Evolutionary conservation across 129 eudicot genomes (phyloP), one percentile per base, ranked within the genome.

Genomic region (Tagetes patula): DNA sequence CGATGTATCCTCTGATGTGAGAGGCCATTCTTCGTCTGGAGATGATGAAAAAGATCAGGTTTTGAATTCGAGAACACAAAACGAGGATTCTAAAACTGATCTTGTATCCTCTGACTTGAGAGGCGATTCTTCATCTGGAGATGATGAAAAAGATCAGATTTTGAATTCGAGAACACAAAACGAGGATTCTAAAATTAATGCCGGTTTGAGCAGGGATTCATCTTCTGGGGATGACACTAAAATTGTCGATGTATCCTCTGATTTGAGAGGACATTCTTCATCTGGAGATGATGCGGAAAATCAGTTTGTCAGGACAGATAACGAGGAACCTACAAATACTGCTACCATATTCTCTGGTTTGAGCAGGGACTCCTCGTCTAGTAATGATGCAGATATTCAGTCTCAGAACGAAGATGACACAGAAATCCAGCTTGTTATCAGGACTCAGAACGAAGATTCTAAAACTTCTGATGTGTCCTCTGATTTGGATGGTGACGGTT

Each of bases 121-220:
- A 43, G n/a, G 5, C n/a, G 20, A 67, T 42, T 65, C 55, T 65
- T 75, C 54, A n/a, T 75, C 72, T 0, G 34, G 10, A 48, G 63
- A 74, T 30, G 79, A 71, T 39, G 75, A 13, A 55, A 60, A 71
- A 39, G 34, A 53, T 54, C 49, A 49, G 40, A 0, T 38, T 64
- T 38, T 48, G 62, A 63, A 20, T 37, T 50, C 43, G 0, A 10
- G 60, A 4, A 10, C 36, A 74, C 62, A 37, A 30, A 64, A 47
- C 27, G 46, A 74, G 33, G 53, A 49, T 36, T 27, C 8, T 12
- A 50, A 65, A 36, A 37, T 30, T 36, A 61, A 12, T 36, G 67
- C 27, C 58, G 48, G 7, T 59, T 60, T 73, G 27, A 32, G 46
- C 2, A 47, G n/a, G 10, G 62, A 49, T 47, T 74, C 62, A 8